Base-by-base conservation (phyloP, 2,329 filamentous ascomycete genomes). In the Pestalotiopsis sp. region DNA sequence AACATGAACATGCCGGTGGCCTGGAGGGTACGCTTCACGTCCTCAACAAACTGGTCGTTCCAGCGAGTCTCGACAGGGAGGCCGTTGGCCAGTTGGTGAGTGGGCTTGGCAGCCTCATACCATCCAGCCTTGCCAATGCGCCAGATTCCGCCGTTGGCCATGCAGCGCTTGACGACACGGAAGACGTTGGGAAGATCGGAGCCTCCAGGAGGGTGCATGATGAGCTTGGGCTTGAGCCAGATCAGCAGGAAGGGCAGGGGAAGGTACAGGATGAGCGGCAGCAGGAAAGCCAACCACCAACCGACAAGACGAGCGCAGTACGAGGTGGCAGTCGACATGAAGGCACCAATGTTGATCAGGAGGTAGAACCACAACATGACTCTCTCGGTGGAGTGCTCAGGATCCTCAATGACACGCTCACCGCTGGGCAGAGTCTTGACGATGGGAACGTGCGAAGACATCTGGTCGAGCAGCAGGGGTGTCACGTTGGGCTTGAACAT, bases 401-500 rank as follows among this genome's bases (percentile, higher is more conserved):
- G 90, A 71, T 92, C 90, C n/a, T 91, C 84, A 64, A 93, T 91
- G 39, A 92, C 88, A 20, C 88, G 86, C 76, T 92, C 88, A 20
- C 91, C 91, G 2, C 80, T 85, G 62, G 76, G 75, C 13, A 86
- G 75, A 4, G 83, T 87, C 59, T 84, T 80, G 59, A 91, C 84
- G 62, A 80, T 84, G 20, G 86, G 84, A 36, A 85, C 86, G 5
- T 87, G 87, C 27, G 85, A 83, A 3, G 81, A 84, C 74, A 90
- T 86, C 74, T 93, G 90, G 71, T 93, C 91, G 11, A 91, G 87
- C 36, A 93, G 84, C n/a, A 92, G 80, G 0, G 90, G 90, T 0
- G 90, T 88, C 45, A 94, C 90, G 71, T 93, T 93, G 41, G 90
- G 82, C 81, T 94, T 94, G 84, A 94, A 93, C 79, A 84, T 83